Base-by-base conservation (phyloP, 1,139 yeast species). In the Hansenula sp. region DNA sequence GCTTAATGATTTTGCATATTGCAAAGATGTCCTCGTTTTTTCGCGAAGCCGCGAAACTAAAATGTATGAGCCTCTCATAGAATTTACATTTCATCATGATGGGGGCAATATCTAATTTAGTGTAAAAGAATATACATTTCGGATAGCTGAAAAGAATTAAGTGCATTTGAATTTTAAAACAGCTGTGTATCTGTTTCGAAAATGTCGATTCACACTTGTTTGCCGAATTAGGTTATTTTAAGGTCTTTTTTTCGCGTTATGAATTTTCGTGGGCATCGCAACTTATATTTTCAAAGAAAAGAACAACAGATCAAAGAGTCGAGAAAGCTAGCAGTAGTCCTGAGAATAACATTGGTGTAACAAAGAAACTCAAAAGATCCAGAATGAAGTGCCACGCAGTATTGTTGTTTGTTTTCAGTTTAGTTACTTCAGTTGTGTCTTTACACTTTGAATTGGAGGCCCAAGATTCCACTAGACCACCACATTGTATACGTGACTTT, bases 401-500 rank as follows among this genome's bases (percentile, higher is more conserved):
- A 17, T 21, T 49, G 12, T 12, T 51, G 13, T 47, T 43, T 35
- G 32, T 54, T n/a, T 41, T 49, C 19, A 36, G 54, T 2, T 33
- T 54, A 4, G 18, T 49, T 19, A 21, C 42, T 7, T 32, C 51
- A 5, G 51, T 45, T 7, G 40, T 17, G 11, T 47, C 56, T 1
- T 44, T 66, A 37, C 68, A 58, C 48, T 62, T 67, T 40, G 72
- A 68, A 39, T 55, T 69, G 18, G 62, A 61, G 42, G 72, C 72
- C 16, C 51, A 46, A 17, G 41, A 65, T 52, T 54, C 76, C 68
- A 51, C 74, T 61, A 54, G 58, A 39, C 49, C 63, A 31, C 82
- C 82, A 29, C 70, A 77, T 47, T 91, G 99, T 72, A 79, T 91
- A 52, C 85, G 98, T 62, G 97, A 91, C 64, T 91, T 91, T 62